Evolutionary conservation across 2,329 filamentous ascomycete genomes (phyloP).

Genomic region (Cordyceps cicadae): DNA sequence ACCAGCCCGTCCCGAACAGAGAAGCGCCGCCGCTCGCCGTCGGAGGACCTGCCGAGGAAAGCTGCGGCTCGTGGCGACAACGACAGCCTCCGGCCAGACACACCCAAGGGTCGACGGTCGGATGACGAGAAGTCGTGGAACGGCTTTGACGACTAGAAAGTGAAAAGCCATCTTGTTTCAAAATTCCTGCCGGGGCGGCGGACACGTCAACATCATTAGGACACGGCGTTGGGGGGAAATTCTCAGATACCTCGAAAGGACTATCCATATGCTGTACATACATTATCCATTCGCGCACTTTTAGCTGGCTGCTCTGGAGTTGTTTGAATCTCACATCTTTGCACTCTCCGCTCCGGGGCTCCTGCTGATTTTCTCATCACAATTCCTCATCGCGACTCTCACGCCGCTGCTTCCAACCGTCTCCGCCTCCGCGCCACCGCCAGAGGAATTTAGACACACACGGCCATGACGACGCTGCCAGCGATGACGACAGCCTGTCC

Average conservation of each 20-base stretch:
- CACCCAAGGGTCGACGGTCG: conserved; percentile 17
- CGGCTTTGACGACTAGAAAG: conserved; percentile 29
- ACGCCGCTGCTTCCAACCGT: background rate
- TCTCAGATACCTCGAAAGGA: background rate
- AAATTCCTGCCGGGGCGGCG: background rate
- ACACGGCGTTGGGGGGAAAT: background rate
- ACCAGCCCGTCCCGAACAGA: conserved; percentile 15
- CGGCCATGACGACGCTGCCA: background rate
- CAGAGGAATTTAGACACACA: background rate
- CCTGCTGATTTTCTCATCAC: background rate
- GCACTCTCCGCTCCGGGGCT: background rate
- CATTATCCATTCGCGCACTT: background rate
- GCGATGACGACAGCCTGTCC: background rate
- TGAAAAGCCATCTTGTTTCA: background rate
- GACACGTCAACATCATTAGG: background rate
- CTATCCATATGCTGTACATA: background rate
- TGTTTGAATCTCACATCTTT: background rate
- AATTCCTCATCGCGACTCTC: background rate
- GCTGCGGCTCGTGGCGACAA: conserved; percentile 16
- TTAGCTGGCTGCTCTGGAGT: background rate
- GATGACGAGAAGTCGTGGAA: conserved; percentile 37
- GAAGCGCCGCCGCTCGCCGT: conserved; percentile 25
- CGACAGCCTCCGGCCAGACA: conserved; percentile 9
- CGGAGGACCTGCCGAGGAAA: conserved; percentile 23
- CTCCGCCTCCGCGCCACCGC: background rate